These are phyloP conservation scores for Amanita subjunquillea DNA, from an alignment of 768 basidiomycete species.

Conservation along the genomic window DNA sequence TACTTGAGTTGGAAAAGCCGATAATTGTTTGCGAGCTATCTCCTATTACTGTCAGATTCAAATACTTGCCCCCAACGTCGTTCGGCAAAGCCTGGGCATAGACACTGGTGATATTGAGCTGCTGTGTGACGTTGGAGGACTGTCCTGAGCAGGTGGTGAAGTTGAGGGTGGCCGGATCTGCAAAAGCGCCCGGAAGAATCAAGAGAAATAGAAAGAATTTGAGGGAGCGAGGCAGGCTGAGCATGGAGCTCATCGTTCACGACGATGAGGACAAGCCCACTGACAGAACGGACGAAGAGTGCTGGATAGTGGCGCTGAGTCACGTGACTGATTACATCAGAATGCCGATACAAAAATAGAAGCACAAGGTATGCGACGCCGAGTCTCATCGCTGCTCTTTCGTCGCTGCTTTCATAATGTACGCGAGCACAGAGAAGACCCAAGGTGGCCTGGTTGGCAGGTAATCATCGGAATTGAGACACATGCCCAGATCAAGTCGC, in stretches of 20 bases:
- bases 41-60: constrained; percentile 73
- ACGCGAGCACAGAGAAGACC: constrained; percentile 23
- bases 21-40: constrained; percentile 45
- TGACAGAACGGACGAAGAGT: neutral
- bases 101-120: constrained; percentile 57
- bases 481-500: constrained; percentile 87
- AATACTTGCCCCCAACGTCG: constrained; percentile 28
- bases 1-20: constrained; percentile 48
- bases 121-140: constrained; percentile 36
- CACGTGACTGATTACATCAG: constrained; percentile 4
- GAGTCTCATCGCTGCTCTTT: constrained; percentile 7
- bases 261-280: constrained; percentile 11
- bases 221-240: constrained; percentile 9
- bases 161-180: constrained; percentile 51
- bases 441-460: constrained; percentile 78
- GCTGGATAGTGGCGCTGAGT: neutral
- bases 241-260: constrained; percentile 14
- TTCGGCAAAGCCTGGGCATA: constrained; percentile 59
- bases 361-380: neutral
- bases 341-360: neutral
- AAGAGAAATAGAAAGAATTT: constrained; percentile 16
- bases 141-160: constrained; percentile 62
- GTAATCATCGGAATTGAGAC: constrained; percentile 92
- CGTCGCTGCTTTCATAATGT: constrained; percentile 21
- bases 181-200: constrained; percentile 15